A percentile compares a stretch with the other conserved stretches of the same genome.
Evolutionary conservation across 768 basidiomycete genomes (phyloP).

Genomic region (Phallus indusiatus): DNA sequence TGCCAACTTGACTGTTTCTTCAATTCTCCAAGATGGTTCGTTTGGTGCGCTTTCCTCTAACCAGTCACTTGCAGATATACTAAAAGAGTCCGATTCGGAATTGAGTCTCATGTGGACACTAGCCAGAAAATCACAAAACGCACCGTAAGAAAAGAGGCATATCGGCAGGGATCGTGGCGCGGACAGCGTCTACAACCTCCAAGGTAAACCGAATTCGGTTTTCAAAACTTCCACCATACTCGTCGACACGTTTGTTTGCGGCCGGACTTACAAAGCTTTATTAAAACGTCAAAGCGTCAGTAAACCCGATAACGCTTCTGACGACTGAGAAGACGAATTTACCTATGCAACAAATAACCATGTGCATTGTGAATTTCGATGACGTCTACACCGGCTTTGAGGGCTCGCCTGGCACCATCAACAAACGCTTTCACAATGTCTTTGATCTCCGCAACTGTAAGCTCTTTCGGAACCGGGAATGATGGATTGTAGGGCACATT

Average conservation of each 20-base stretch:
- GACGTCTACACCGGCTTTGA: constrained; percentile 50
- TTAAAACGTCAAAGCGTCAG: not conserved
- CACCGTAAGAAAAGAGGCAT: constrained; percentile 70
- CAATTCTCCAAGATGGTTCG: constrained; percentile 55
- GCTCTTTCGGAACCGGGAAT: constrained; percentile 46
- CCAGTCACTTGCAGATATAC: constrained; percentile 70
- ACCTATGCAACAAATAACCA: constrained; percentile 43
- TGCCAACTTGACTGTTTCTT: constrained; percentile 58
- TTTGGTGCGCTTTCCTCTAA: constrained; percentile 47
- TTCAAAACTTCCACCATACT: constrained; percentile 64
- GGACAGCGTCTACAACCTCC: constrained; percentile 55
- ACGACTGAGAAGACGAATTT: constrained; percentile 19
- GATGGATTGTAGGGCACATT: constrained; percentile 31
- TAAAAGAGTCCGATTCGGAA: constrained; percentile 16
- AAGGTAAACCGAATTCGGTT: constrained; percentile 55
- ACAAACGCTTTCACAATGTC: constrained; percentile 46
- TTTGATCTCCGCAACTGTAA: constrained; percentile 49
- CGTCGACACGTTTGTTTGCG: constrained; percentile 54
- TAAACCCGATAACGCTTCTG: constrained; percentile 24
- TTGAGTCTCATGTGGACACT: constrained; percentile 28
- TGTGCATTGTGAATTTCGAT: constrained; percentile 60
- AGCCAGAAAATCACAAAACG: constrained; percentile 4
- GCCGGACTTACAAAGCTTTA: constrained; percentile 48
- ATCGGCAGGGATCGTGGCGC: constrained; percentile 44
- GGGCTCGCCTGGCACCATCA: constrained; percentile 39